Percentiles rank a stretch among this genome's conserved stretches.
Evolutionary conservation across 139 green algal species (phyloP).

Genomic region (Coelastrella sp.): DNA sequence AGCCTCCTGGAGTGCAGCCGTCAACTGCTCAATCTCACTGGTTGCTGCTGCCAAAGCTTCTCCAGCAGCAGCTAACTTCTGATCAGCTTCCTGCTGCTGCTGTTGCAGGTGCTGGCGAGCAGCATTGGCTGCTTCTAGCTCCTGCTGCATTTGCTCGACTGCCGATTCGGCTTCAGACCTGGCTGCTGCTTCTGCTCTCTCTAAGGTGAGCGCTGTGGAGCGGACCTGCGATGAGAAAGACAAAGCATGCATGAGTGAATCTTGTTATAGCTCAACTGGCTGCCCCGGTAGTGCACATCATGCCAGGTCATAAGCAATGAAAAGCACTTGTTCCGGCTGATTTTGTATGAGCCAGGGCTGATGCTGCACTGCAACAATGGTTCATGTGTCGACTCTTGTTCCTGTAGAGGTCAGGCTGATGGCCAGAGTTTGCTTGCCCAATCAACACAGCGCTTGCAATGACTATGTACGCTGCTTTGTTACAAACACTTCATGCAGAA

Average conservation of each 20-base stretch:
- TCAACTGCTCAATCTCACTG: constrained; percentile 40
- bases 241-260: background rate
- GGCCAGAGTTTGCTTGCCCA: too few relatives aligned
- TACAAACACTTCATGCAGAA: background rate
- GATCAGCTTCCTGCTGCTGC: constrained; percentile 13
- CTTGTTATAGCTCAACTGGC: too few relatives aligned
- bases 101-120: background rate
- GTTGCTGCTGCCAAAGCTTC: constrained; percentile 6
- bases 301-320: too few relatives aligned
- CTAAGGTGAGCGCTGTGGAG: background rate
- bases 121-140: background rate
- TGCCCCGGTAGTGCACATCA: too few relatives aligned
- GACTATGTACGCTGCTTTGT: background rate
- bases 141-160: constrained; percentile 6
- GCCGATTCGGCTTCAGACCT: background rate
- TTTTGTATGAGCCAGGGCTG: too few relatives aligned
- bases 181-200: constrained; percentile 27
- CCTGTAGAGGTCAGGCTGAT: too few relatives aligned
- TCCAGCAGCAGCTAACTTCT: background rate
- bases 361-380: too few relatives aligned
- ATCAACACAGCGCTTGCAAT: too few relatives aligned
- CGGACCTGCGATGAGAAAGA: background rate
- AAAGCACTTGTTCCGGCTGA: too few relatives aligned
- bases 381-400: too few relatives aligned
- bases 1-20: background rate